Conservation (phyloP, 1,284 basidiomycete species). For the Naganishia cerealis region DNA sequence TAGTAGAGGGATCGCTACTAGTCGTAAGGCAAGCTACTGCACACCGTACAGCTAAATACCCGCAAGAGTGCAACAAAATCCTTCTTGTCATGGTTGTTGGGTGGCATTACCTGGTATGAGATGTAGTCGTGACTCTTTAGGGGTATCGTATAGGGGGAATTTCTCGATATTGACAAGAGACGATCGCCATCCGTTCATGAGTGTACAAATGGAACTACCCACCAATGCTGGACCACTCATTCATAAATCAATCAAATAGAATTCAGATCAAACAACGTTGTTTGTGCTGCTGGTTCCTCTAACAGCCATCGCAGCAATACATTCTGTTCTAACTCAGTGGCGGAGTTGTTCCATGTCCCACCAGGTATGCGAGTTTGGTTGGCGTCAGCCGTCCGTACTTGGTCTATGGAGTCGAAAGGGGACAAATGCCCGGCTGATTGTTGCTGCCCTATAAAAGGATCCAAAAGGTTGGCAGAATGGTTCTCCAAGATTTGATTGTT, state of each 20-base stretch:
- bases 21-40: no score
- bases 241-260: neutral
- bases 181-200: no score
- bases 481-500: neutral
- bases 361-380: neutral
- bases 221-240: neutral
- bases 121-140: no score
- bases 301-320: conserved; percentile 28
- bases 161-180: no score
- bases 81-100: no score
- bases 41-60: no score
- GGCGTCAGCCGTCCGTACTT: neutral
- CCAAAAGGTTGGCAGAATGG: neutral
- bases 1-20: no score
- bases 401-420: neutral
- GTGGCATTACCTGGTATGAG: no score
- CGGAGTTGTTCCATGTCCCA: conserved; percentile 5
- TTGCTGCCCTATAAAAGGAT: conserved; percentile 6
- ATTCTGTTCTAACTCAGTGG: conserved; percentile 26
- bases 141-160: no score
- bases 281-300: conserved; percentile 34
- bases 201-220: no score
- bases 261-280: conserved; percentile 24
- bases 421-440: neutral
- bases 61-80: no score